Conservation (phyloP, 1,284 basidiomycete species). For the Leccinum proximum region DNA sequence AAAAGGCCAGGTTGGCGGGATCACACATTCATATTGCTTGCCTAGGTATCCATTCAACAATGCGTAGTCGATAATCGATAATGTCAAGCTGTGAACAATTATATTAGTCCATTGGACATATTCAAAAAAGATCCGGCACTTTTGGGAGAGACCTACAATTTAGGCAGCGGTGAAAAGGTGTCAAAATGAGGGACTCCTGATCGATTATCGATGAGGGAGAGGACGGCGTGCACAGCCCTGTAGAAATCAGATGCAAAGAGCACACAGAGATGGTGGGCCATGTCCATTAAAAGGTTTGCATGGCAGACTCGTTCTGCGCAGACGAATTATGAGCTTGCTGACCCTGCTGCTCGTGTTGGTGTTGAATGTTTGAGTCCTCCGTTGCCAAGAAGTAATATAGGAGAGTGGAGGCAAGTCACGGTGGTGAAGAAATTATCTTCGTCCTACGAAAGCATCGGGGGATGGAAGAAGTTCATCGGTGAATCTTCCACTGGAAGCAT, state of each 20-base stretch:
- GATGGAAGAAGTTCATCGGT: no score
- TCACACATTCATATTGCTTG: no score
- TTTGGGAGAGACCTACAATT: constrained; percentile 18
- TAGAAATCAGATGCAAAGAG: constrained; percentile 11
- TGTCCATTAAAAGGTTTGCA: constrained; percentile 28
- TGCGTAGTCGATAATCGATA: no score
- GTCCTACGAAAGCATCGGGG: no score
- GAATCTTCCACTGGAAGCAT: constrained; percentile 14
- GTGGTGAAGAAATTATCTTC: no score
- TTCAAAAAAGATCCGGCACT: constrained; percentile 1
- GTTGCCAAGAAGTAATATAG: constrained; percentile 42
- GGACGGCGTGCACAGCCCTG: constrained; percentile 3
- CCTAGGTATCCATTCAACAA: no score
- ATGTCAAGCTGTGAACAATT: no score
- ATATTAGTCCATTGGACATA: no score
- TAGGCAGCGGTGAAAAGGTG: constrained; percentile 1
- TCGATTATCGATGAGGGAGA: no score
- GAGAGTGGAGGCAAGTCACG: no score
- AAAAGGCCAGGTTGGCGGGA: no score
- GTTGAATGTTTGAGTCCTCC: constrained; percentile 31
- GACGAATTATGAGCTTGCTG: constrained; percentile 31
- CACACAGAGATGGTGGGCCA: constrained; percentile 4
- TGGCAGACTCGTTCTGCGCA: constrained; percentile 22
- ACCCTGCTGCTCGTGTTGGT: constrained; percentile 33
- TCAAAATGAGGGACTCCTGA: neutral